These are phyloP conservation scores for Lentinula sp. DNA, from an alignment of 768 basidiomycete genomes.

Conservation along the genomic window DNA sequence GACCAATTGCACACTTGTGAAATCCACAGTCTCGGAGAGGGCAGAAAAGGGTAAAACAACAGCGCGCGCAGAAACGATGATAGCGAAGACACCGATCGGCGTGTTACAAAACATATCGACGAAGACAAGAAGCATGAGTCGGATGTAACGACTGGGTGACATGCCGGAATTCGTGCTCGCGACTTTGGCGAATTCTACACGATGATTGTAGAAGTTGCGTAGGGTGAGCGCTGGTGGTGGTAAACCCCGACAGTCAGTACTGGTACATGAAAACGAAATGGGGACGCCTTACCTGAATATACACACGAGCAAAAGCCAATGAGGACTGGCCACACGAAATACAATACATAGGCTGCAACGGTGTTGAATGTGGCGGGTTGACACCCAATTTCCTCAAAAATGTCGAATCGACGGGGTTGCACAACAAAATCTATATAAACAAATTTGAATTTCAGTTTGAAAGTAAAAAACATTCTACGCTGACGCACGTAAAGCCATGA, in stretches of 20 bases:
- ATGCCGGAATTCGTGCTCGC: slow-evolving; percentile 14
- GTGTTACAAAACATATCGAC: slow-evolving; percentile 35
- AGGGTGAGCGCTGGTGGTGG: neutral
- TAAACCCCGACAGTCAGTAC: neutral
- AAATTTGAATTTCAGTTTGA: neutral
- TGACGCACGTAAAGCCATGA: slow-evolving; percentile 28
- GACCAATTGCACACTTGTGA: slow-evolving; percentile 34
- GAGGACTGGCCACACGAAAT: slow-evolving; percentile 21
- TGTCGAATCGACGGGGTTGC: slow-evolving; percentile 27
- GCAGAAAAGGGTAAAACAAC: slow-evolving; percentile 30
- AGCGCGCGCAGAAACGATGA: slow-evolving; percentile 19
- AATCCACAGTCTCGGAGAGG: slow-evolving; percentile 36
- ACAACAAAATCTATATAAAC: slow-evolving; percentile 24
- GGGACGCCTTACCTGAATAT: slow-evolving; percentile 23
- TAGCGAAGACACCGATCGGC: slow-evolving; percentile 29
- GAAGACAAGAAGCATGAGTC: slow-evolving; percentile 43
- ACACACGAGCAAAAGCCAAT: slow-evolving; percentile 24
- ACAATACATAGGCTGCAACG: slow-evolving; percentile 18
- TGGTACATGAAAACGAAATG: neutral
- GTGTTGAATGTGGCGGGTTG: slow-evolving; percentile 24
- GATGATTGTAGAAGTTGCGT: neutral
- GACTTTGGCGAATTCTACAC: slow-evolving; percentile 3
- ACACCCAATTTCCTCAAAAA: slow-evolving; percentile 33
- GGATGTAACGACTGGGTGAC: slow-evolving; percentile 34
- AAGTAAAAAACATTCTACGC: neutral